phyloP scores from a whole-genome alignment of 176 grass and related monocot genomes.

The Zizania latifolia region DNA sequence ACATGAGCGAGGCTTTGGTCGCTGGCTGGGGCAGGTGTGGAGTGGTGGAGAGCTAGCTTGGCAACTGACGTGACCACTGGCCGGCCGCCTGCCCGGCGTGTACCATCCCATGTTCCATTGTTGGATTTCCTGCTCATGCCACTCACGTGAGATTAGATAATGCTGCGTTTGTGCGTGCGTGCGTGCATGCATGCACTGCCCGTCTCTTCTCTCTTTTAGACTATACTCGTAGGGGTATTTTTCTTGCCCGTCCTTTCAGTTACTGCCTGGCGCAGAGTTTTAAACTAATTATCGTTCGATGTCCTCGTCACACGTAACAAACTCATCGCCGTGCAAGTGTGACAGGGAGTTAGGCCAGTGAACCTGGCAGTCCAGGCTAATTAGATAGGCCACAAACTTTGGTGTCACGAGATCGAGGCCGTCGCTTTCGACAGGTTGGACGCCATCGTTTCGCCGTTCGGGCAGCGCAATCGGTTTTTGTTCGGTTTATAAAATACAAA shows the following conservation, averaged over 20 bases:
- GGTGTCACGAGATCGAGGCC: neutral
- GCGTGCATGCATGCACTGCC: neutral
- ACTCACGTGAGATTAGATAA: neutral
- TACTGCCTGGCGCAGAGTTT: neutral
- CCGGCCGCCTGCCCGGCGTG: neutral
- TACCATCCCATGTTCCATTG: conserved; percentile 35
- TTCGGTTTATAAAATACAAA: no score
- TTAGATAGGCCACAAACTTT: neutral
- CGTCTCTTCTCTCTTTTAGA: neutral
- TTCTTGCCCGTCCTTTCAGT: neutral
- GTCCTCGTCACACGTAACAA: neutral
- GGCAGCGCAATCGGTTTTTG: no score
- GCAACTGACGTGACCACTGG: no score
- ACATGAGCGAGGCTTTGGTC: neutral
- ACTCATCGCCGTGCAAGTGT: neutral
- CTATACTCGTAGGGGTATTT: neutral
- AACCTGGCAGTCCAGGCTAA: neutral
- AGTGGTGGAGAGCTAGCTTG: no score
- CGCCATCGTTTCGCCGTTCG: neutral
- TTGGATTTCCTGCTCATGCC: conserved; percentile 28
- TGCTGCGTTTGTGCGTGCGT: conserved; percentile 1
- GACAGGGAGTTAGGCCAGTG: neutral
- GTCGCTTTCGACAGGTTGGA: conserved; percentile 49
- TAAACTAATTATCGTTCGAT: neutral
- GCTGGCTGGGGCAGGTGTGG: no score